Conservation (phyloP, 179 eudicot species). For the Beta corolliflora region DNA sequence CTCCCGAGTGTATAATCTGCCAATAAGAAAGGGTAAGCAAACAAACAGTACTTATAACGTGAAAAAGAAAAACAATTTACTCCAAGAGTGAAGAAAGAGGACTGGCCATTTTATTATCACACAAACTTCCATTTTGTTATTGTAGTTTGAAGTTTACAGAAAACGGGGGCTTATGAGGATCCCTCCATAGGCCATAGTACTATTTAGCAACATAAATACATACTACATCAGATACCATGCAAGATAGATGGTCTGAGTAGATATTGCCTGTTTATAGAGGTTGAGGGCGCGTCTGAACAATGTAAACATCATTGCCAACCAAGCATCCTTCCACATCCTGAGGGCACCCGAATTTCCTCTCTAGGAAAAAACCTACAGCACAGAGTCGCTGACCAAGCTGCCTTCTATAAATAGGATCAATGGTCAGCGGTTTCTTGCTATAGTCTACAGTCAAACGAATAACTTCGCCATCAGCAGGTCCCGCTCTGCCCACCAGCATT, state of each 20-base stretch:
- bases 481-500: constrained; percentile 54
- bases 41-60: too few species aligned
- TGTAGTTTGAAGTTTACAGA: constrained; percentile 11
- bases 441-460: constrained; percentile 65
- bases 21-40: too few species aligned
- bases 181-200: background rate
- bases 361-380: constrained; percentile 76
- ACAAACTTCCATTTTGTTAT: background rate
- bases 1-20: too few species aligned
- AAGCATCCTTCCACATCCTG: constrained; percentile 96
- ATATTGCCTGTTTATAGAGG: constrained; percentile 39
- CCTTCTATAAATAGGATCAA: constrained; percentile 62
- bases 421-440: constrained; percentile 75
- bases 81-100: too few species aligned
- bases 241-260: constrained; percentile 11
- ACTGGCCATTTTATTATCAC: background rate
- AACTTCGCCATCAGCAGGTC: constrained; percentile 78
- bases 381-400: constrained; percentile 81
- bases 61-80: too few species aligned
- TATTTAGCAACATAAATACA: background rate
- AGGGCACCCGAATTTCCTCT: constrained; percentile 76
- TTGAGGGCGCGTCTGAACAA: constrained; percentile 97
- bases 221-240: background rate
- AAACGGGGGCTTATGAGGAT: background rate
- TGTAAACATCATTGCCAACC: constrained; percentile 75